phyloP scores from a whole-genome alignment of 2,329 filamentous ascomycete species.

The Cladosporium velox region DNA sequence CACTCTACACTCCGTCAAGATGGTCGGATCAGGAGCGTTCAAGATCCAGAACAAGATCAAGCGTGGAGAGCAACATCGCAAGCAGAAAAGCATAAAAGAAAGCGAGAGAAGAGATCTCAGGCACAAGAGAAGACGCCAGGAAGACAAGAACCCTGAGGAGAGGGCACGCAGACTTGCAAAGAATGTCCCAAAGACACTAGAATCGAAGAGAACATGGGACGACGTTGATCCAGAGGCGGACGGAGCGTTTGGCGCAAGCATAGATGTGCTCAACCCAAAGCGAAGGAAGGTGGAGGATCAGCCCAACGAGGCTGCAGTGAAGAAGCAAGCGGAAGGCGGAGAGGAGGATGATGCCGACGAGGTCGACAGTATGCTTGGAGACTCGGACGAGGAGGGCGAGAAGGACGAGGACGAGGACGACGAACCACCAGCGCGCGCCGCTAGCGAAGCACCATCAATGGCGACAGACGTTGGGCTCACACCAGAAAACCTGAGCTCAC shows the following conservation, averaged over 20 bases:
- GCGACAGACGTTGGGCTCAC: conserved; percentile 62
- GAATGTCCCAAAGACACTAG: conserved; percentile 79
- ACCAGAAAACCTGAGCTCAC: conserved; percentile 61
- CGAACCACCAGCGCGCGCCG: conserved; percentile 32
- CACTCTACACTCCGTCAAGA: conserved; percentile 3
- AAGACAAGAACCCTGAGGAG: conserved; percentile 77
- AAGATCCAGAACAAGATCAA: conserved; percentile 62
- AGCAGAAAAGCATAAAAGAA: conserved; percentile 75
- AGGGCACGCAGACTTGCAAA: conserved; percentile 70
- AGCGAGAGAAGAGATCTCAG: conserved; percentile 74
- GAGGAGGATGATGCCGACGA: conserved; percentile 57
- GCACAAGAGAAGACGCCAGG: conserved; percentile 78
- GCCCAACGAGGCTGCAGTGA: conserved; percentile 24
- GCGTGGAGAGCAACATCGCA: conserved; percentile 74
- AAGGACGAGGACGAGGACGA: conserved; percentile 48
- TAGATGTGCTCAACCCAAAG: conserved; percentile 51
- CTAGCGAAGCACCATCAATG: conserved; percentile 54
- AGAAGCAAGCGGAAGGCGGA: conserved; percentile 40
- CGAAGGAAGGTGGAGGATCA: conserved; percentile 43
- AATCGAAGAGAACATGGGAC: conserved; percentile 89
- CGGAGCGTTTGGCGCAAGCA: conserved; percentile 42
- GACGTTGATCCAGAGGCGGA: conserved; percentile 46
- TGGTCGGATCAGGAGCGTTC: conserved; percentile 27
- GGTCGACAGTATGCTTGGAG: conserved; percentile 78
- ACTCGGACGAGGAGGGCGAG: conserved; percentile 51